phyloP scores from a whole-genome alignment of 73 alveolate species.

The Uronychia binucleata region DNA sequence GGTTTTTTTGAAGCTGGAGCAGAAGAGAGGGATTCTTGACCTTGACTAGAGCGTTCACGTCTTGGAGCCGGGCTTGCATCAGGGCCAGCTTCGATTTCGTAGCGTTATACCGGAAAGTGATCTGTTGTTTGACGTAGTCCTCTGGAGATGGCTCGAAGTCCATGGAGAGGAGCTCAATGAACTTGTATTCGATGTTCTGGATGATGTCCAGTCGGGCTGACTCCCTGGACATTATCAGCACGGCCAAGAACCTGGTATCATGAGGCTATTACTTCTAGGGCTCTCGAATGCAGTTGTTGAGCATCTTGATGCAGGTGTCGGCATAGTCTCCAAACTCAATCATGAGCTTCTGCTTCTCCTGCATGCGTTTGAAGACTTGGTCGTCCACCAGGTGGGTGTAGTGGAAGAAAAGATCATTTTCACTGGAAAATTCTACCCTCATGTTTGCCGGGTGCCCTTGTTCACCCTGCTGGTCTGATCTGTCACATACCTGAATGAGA shows the following conservation, averaged over 20 bases:
- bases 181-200: conserved; percentile 73
- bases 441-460: conserved; percentile 51
- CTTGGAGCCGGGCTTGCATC: conserved; percentile 75
- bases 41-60: conserved; percentile 74
- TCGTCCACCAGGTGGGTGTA: conserved; percentile 67
- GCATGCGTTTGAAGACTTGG: conserved; percentile 62
- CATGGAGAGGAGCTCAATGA: conserved; percentile 66
- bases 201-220: conserved; percentile 74
- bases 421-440: conserved; percentile 62
- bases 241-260: conserved; percentile 55
- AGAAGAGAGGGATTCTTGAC: conserved; percentile 58
- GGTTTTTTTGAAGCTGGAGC: conserved; percentile 30
- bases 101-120: conserved; percentile 79
- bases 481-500: conserved; percentile 32
- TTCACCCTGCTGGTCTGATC: conserved; percentile 42
- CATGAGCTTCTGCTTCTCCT: conserved; percentile 68
- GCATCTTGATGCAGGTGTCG: conserved; percentile 61
- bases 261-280: conserved; percentile 57
- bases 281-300: conserved; percentile 73
- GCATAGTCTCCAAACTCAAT: conserved; percentile 67
- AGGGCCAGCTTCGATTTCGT: conserved; percentile 73
- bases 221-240: conserved; percentile 69
- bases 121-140: conserved; percentile 63
- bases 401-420: conserved; percentile 75
- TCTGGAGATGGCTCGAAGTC: conserved; percentile 73